Base-by-base conservation (phyloP, 2,329 filamentous ascomycete species). In the Leptographium wingfieldii region DNA sequence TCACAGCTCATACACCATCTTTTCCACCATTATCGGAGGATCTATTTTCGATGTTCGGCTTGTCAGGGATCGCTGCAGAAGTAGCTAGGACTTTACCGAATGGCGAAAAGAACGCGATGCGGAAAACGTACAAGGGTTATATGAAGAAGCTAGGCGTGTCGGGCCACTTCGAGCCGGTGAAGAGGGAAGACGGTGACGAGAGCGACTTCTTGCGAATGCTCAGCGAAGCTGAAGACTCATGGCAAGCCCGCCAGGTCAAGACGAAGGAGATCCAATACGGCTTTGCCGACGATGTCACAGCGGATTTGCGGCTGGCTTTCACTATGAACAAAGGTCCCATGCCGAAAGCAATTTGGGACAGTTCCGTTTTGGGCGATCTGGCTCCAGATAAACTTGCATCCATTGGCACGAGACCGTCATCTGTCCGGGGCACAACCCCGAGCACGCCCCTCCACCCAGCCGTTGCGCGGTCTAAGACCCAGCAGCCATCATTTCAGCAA, bases 81-180 rank as follows among this genome's bases (percentile, higher is more conserved):
- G 82, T 86, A 49, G 83, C 83, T 62, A 78, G 83, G 62, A 80
- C 80, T 58, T 81, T 84, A 68, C 81, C 82, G 16, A 84, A 84
- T 68, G 83, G 83, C 64, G 80, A 84, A 69, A 86, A 85, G 75
- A 86, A 86, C 67, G 81, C 80, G 64, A 74, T 86, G 56, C 78
- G 83, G 31, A 86, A 86, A 69, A 85, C 83, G 19, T 86, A 86
- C 74, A 86, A 86, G 70, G 82, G 82, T 58, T 81, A 86, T 65
- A 83, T 86, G 69, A 86, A 86, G 74, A 79, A 77, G 54, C 72
- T 86, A 38, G 81, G 81, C 43, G 75, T 86, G 31, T 78, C 78
- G 58, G 83, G 83, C 11, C 79, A 82, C 61, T 86, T 84, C 65
- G 83, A 86, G 65, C 74, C 75, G 3, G 72, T 76, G 33, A 83